Evolutionary conservation across 169 alveolate genomes (phyloP), one percentile per base, ranked within the genome.

Genomic region (Eimeria zaria): DNA sequence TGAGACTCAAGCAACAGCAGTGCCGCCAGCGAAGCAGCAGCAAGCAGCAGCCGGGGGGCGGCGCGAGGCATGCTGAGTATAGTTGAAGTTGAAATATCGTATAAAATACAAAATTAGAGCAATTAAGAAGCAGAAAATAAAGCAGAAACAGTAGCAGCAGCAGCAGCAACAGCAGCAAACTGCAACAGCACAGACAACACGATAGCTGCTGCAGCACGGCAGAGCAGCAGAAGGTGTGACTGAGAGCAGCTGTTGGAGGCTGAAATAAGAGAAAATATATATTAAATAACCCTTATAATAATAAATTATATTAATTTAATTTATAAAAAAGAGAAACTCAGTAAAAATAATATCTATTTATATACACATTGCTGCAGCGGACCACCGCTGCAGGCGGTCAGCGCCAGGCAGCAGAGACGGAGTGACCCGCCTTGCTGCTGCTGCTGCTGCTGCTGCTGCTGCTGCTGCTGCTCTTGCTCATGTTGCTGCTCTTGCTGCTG

Each of bases 361-460:
- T 22, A 18, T 12, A 24, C 51, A 9, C 6, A 18, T 14, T n/a
- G 53, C 84, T 20, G 36, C 78, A 30, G n/a, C 84, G 84, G 84
- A 11, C 84, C 84, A 73, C 1, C 55, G 84, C 84, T 1, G 48
- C 84, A 22, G 84, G 84, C 84, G 84, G 84, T 39, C 46, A 12
- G 84, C 48, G 84, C 44, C 51, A 36, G 55, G 53, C 62, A 53
- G 62, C 84, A 73, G 84, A 73, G 84, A 73, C 84, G 84, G 84
- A 73, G 84, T 39, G 84, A 73, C 84, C 53, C 20, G 84, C 84
- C 84, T 73, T 73, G 84, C 84, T 73, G 84, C 53, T 73, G 84
- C 53, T 73, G 84, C 84, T 73, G n/a, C n/a, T n/a, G n/a, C n/a
- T n/a, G 84, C 84, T n/a, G 84, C 84, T n/a, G 84, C 11, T 24